phyloP scores from a whole-genome alignment of 257 asterid species.

The Echites panduratus region DNA sequence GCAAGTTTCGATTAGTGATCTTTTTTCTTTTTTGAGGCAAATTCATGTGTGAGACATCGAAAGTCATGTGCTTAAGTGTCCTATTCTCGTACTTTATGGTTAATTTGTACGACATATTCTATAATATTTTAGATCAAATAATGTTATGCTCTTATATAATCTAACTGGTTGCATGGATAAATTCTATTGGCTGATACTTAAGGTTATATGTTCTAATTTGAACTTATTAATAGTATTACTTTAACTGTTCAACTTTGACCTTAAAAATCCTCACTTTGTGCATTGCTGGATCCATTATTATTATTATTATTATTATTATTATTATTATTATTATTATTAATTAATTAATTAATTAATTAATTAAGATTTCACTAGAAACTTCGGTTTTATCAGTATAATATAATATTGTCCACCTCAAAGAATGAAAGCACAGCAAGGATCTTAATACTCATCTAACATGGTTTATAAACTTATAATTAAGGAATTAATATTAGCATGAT shows the following conservation, averaged over 20 bases:
- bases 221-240: not conserved
- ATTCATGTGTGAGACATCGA: conserved; percentile 19
- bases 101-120: not conserved
- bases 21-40: conserved; percentile 12
- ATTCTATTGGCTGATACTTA: too few species aligned
- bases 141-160: conserved; percentile 24
- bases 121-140: conserved; percentile 41
- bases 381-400: not conserved
- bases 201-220: too few species aligned
- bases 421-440: not conserved
- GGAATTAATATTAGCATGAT: conserved; percentile 24
- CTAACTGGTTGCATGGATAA: not conserved
- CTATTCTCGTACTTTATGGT: not conserved
- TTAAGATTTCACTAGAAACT: conserved; percentile 10
- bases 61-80: conserved; percentile 8
- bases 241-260: not conserved
- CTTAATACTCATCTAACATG: not conserved
- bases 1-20: too few species aligned
- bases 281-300: too few species aligned
- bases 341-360: conserved; percentile 10
- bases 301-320: too few species aligned
- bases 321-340: too few species aligned
- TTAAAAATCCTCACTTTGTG: too few species aligned
- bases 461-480: conserved; percentile 3
- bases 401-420: not conserved